Percentiles rank a stretch among this genome's conserved stretches.
These are phyloP conservation scores for Westerdykella aurantiaca DNA, from an alignment of 2,329 filamentous ascomycete species.

Conservation along the genomic window DNA sequence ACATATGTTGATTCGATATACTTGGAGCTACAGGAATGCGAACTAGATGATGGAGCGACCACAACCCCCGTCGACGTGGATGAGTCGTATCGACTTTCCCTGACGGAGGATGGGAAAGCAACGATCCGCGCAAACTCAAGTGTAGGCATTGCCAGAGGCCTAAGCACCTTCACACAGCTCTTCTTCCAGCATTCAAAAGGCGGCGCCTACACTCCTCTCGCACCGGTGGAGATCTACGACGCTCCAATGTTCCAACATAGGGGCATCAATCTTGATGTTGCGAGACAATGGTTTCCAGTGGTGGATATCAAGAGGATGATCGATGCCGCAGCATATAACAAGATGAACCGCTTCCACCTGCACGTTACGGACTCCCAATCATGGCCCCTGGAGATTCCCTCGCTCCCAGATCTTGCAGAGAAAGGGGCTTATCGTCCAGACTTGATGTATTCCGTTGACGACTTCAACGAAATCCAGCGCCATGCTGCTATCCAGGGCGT, in stretches of 20 bases:
- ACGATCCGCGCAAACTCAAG: conserved; percentile 61
- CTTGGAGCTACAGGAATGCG: conserved; percentile 55
- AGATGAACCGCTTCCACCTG: conserved; percentile 76
- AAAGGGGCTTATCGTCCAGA: conserved; percentile 68
- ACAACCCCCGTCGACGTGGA: conserved; percentile 60
- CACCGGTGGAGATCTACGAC: conserved; percentile 68
- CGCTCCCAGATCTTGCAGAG: conserved; percentile 63
- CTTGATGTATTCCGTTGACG: conserved; percentile 60
- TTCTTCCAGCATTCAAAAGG: conserved; percentile 66
- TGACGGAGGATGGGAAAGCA: conserved; percentile 55
- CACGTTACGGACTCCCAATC: conserved; percentile 80
- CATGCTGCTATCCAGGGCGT: conserved; percentile 66
- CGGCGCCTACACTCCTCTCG: conserved; percentile 60
- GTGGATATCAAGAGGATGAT: conserved; percentile 67
- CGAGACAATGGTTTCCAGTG: conserved; percentile 65
- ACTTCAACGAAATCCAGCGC: conserved; percentile 61
- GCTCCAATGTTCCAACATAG: conserved; percentile 69
- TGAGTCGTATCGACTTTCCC: conserved; percentile 66
- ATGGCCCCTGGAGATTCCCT: conserved; percentile 76
- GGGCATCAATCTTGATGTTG: conserved; percentile 72
- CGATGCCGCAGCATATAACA: conserved; percentile 70
- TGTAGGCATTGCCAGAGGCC: conserved; percentile 63
- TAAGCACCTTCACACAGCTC: conserved; percentile 72
- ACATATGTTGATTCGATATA: conserved; percentile 54
- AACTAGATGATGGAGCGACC: conserved; percentile 52